Evolutionary conservation across 2,329 filamentous ascomycete genomes (phyloP).

Genomic region (Apiospora koreana): DNA sequence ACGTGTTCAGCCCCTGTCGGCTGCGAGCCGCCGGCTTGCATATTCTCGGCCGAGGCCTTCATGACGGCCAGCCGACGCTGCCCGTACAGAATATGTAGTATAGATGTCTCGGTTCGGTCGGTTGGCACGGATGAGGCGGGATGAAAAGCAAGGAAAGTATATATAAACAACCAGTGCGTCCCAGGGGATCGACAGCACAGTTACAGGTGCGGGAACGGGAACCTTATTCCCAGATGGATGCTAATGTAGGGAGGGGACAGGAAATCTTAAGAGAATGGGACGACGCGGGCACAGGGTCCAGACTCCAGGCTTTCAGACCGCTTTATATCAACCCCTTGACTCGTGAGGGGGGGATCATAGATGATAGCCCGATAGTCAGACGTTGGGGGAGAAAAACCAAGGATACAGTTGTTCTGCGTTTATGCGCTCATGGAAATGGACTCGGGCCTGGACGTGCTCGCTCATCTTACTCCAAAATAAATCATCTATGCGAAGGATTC

Average conservation of each 20-base stretch:
- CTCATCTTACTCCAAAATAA: not conserved
- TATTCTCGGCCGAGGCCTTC: conserved; percentile 20
- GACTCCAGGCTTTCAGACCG: conserved; percentile 8
- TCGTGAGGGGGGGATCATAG: not conserved
- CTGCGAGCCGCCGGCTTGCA: conserved; percentile 15
- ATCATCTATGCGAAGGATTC: no score
- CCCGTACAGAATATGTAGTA: not conserved
- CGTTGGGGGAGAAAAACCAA: not conserved
- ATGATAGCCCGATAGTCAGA: conserved; percentile 1
- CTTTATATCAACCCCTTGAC: conserved; percentile 6
- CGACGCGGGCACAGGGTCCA: not conserved
- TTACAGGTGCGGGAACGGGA: not conserved
- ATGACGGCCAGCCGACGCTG: conserved; percentile 17
- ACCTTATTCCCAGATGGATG: not conserved
- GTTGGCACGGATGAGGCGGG: not conserved
- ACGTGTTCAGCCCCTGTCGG: conserved; percentile 30
- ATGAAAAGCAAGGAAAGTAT: not conserved
- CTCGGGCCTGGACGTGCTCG: not conserved
- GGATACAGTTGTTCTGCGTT: not conserved
- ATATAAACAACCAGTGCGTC: not conserved
- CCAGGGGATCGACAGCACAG: not conserved
- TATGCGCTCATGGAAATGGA: not conserved
- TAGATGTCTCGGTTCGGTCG: not conserved
- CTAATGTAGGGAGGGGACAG: not conserved
- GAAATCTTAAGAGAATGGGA: conserved; percentile 6